Base-by-base conservation (phyloP, 2,329 filamentous ascomycete species). In the Remersonia thermophila region DNA sequence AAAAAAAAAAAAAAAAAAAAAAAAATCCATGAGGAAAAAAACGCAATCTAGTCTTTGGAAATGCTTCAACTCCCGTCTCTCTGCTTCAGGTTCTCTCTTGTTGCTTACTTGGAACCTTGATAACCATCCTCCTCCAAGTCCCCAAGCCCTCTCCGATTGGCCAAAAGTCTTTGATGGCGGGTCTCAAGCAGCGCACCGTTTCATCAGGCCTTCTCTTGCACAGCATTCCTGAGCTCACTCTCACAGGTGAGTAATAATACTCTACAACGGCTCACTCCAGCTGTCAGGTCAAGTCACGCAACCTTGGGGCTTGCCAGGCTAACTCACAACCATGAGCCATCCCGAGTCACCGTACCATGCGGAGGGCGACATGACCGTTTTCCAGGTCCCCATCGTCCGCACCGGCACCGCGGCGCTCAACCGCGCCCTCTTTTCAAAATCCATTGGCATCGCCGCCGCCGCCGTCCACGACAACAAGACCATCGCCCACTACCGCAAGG, bases 381-480 rank as follows among this genome's bases (percentile, higher is more conserved):
- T 94, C 57, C 76, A 79, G 46, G 84, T 86, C 32, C 86, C 87
- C 16, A 67, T 86, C 41, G 80, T 89, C 50, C 80, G 83, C 56
- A 56, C 59, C 7, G 77, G 80, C 41, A 83, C 84, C 65, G 77
- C 77, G 53, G 71, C 73, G 33, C 74, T 98, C 45, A 87, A 98
- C 62, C 78, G 83, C 47, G 70, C 79, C 12, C 78, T 93, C 45
- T 96, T 96, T 63, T 67, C 73, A 35, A 84, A 80, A 56, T 82
- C 69, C 1, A 63, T 94, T 37, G 77, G 80, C 16, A 66, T 89
- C 16, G 73, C 85, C 7, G 87, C 86, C 3, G 89, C 86, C 6
- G 73, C 80, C 27, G 66, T 96, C 30, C 71, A 74, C 45, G 81
- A 91, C 53, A 72, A 72, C 42, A 80, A 75, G 47, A 73, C 85